phyloP scores from a whole-genome alignment of 2,329 filamentous ascomycete genomes.

The Fusarium sterilihyphosum region DNA sequence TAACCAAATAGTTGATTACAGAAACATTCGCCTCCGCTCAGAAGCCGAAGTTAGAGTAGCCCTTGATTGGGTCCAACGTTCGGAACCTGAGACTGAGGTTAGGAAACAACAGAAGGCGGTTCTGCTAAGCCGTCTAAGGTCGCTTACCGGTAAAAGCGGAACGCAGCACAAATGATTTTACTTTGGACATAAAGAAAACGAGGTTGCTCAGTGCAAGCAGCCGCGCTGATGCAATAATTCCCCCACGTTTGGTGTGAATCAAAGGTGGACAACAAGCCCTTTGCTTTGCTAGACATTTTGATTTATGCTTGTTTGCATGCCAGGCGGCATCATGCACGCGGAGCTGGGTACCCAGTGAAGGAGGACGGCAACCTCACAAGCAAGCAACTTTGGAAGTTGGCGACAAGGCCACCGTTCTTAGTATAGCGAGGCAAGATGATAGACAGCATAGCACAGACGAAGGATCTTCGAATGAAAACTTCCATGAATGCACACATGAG shows the following conservation, averaged over 20 bases:
- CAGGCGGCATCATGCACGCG: slow-evolving; percentile 10
- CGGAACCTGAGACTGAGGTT: slow-evolving; percentile 27
- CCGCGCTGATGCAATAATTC: slow-evolving; percentile 2
- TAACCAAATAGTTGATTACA: slow-evolving; percentile 13
- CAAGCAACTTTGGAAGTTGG: slow-evolving; percentile 1
- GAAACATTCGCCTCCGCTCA: slow-evolving; percentile 61
- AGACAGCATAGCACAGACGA: slow-evolving; percentile 6
- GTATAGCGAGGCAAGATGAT: slow-evolving; percentile 9
- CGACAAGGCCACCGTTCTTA: slow-evolving; percentile 6
- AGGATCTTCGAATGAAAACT: slow-evolving; percentile 16
- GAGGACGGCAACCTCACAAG: slow-evolving; percentile 1
- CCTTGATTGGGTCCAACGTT: slow-evolving; percentile 66
- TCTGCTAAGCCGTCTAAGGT: slow-evolving; percentile 35
- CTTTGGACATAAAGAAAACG: slow-evolving; percentile 15
- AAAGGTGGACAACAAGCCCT: background rate
- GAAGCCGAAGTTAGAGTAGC: slow-evolving; percentile 72
- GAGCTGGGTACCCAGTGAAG: background rate
- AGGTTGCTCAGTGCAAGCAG: slow-evolving; percentile 17
- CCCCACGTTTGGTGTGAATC: slow-evolving; percentile 8
- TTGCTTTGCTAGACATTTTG: slow-evolving; percentile 17
- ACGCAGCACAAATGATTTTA: slow-evolving; percentile 7
- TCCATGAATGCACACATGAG: background rate
- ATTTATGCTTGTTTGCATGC: slow-evolving; percentile 16
- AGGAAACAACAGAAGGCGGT: slow-evolving; percentile 34
- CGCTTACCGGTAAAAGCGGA: slow-evolving; percentile 18